Evolutionary conservation across 2,329 filamentous ascomycete species (phyloP).

Genomic region (Chaetothyriales sp.): DNA sequence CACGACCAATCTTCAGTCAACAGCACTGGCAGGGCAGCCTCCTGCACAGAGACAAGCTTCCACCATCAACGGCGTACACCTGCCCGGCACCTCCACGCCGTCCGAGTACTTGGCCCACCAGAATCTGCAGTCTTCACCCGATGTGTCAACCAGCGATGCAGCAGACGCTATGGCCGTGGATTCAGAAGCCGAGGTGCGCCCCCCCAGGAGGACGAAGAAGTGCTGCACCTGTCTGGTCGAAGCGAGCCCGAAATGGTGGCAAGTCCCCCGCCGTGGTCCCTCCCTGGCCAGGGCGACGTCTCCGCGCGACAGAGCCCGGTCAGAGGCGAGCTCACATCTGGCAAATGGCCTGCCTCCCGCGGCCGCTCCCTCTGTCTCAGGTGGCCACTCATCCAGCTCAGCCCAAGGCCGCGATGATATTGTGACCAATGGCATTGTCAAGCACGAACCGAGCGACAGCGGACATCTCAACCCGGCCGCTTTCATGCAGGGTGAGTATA

Average conservation of each 20-base stretch:
- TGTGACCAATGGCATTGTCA: slow-evolving; percentile 15
- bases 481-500: slow-evolving; percentile 22
- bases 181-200: slow-evolving; percentile 3
- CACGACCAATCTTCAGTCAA: slow-evolving; percentile 25
- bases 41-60: slow-evolving; percentile 43
- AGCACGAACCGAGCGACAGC: slow-evolving; percentile 16
- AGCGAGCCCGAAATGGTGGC: slow-evolving; percentile 45
- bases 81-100: slow-evolving; percentile 2
- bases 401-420: slow-evolving; percentile 4
- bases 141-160: slow-evolving; percentile 10
- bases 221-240: slow-evolving; percentile 28
- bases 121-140: slow-evolving; percentile 14
- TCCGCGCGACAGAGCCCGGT: slow-evolving; percentile 5
- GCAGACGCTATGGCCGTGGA: slow-evolving; percentile 8
- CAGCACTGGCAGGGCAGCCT: slow-evolving; percentile 19
- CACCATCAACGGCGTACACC: slow-evolving; percentile 28
- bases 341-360: slow-evolving; percentile 3
- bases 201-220: slow-evolving; percentile 17
- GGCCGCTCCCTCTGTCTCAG: background rate
- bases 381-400: background rate
- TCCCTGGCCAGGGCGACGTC: slow-evolving; percentile 15
- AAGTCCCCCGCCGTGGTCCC: slow-evolving; percentile 11
- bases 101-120: slow-evolving; percentile 10
- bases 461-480: slow-evolving; percentile 13
- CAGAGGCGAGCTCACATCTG: slow-evolving; percentile 2